These are phyloP conservation scores for Talaromyces sp. DNA, from an alignment of 2,329 filamentous ascomycete genomes.

Conservation along the genomic window DNA sequence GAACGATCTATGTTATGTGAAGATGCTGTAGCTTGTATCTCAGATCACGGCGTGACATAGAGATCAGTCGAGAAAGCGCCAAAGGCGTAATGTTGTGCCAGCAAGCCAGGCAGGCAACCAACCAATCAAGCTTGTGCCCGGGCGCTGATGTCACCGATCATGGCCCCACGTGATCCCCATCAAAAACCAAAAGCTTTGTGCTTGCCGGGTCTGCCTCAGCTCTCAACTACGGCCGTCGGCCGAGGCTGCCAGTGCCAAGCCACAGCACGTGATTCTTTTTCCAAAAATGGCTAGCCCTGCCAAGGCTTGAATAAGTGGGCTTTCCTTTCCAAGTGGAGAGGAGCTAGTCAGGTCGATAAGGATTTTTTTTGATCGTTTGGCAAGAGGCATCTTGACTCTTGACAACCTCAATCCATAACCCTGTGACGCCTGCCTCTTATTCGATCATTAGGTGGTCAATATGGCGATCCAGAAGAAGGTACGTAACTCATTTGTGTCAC, in stretches of 20 bases:
- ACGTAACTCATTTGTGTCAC: constrained; percentile 14
- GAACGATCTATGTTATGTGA: neutral
- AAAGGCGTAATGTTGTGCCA: neutral
- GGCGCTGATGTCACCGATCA: constrained; percentile 15
- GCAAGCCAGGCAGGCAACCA: constrained; percentile 12
- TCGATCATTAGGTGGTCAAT: constrained; percentile 18
- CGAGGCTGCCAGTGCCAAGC: neutral
- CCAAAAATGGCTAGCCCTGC: neutral
- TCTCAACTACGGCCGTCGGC: neutral
- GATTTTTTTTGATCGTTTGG: constrained; percentile 10
- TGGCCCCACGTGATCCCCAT: constrained; percentile 13
- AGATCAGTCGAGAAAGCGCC: neutral
- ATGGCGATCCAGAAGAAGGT: constrained; percentile 98
- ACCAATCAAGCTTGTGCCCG: constrained; percentile 7
- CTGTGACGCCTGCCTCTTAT: neutral
- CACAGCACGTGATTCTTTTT: neutral
- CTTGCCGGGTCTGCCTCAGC: neutral
- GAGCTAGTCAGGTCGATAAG: constrained; percentile 11
- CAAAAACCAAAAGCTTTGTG: neutral
- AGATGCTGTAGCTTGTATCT: neutral
- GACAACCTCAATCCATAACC: neutral
- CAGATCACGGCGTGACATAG: neutral
- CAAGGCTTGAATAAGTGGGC: constrained; percentile 10
- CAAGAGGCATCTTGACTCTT: neutral
- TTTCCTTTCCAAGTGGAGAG: neutral